phyloP scores from a whole-genome alignment of 208 protist genomes.

The Wallacemonas sp. region DNA sequence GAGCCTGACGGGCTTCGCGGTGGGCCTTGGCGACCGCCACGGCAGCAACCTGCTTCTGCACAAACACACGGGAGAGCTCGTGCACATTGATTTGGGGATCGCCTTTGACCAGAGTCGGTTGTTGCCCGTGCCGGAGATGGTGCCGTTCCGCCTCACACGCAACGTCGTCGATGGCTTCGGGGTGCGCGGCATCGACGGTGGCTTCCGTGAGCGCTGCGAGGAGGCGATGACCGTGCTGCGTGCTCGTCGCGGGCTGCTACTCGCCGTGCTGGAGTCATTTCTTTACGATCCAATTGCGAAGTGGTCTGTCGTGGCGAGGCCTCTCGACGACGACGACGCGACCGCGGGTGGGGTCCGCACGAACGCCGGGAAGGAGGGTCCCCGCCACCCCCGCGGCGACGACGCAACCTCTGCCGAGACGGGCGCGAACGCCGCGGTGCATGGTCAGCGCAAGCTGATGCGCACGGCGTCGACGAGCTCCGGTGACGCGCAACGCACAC shows the following conservation, averaged over 20 bases:
- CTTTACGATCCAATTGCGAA: slow-evolving; percentile 96
- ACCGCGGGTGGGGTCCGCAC: not conserved
- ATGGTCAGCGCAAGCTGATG: not conserved
- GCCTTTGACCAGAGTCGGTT: slow-evolving; percentile 91
- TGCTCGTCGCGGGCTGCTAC: slow-evolving; percentile 56
- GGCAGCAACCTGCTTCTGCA: slow-evolving; percentile 96
- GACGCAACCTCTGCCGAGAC: not conserved
- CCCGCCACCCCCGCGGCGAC: slow-evolving; percentile 8
- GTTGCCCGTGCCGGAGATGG: slow-evolving; percentile 92
- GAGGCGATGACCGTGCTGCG: slow-evolving; percentile 84
- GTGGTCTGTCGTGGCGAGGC: slow-evolving; percentile 66
- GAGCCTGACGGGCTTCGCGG: slow-evolving; percentile 94
- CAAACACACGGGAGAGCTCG: slow-evolving; percentile 78
- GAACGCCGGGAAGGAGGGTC: too few species aligned
- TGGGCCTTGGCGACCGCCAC: slow-evolving; percentile 97
- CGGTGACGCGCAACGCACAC: slow-evolving; percentile 71
- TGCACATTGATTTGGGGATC: slow-evolving; percentile 97
- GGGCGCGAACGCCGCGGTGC: not conserved
- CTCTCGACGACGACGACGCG: not conserved
- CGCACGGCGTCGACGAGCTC: slow-evolving; percentile 40
- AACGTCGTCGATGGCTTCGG: slow-evolving; percentile 97
- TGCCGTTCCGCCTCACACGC: slow-evolving; percentile 96
- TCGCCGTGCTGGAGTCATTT: slow-evolving; percentile 92
- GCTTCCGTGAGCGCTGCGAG: slow-evolving; percentile 90
- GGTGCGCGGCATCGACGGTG: slow-evolving; percentile 88